phyloP scores from a whole-genome alignment of 1,139 yeast genomes.

The Pichia sp. region DNA sequence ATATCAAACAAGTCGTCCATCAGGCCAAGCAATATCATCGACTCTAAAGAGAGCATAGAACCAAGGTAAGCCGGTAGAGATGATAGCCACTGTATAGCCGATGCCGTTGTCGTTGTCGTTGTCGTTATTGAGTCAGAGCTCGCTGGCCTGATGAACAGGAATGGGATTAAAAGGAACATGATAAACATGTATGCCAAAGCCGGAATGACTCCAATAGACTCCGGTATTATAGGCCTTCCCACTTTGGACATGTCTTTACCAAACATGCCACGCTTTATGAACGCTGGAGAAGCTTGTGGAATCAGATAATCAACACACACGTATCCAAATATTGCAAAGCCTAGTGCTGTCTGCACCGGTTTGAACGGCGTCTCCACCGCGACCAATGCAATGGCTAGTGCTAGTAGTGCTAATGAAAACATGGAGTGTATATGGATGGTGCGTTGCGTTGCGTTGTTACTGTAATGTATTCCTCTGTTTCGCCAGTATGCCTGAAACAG shows the following conservation, averaged over 20 bases:
- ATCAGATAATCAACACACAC: slow-evolving; percentile 50
- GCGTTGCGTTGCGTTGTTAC: no score
- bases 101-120: neutral
- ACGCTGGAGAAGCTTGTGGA: slow-evolving; percentile 60
- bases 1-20: slow-evolving; percentile 94
- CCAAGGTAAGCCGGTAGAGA: slow-evolving; percentile 81
- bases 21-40: slow-evolving; percentile 79
- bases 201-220: slow-evolving; percentile 83
- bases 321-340: slow-evolving; percentile 60
- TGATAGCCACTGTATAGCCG: slow-evolving; percentile 27
- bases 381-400: no score
- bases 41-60: slow-evolving; percentile 75
- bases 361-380: no score
- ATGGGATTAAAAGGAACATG: slow-evolving; percentile 84
- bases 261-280: slow-evolving; percentile 68
- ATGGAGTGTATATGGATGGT: no score
- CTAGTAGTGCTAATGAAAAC: no score
- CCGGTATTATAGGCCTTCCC: slow-evolving; percentile 72
- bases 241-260: slow-evolving; percentile 80
- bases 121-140: neutral
- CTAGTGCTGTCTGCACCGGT: no score
- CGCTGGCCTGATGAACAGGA: slow-evolving; percentile 43
- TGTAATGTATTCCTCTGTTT: no score
- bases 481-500: no score
- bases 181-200: slow-evolving; percentile 75